These are phyloP conservation scores for Boletus tomentosulus DNA, from an alignment of 768 basidiomycete species.

Conservation along the genomic window DNA sequence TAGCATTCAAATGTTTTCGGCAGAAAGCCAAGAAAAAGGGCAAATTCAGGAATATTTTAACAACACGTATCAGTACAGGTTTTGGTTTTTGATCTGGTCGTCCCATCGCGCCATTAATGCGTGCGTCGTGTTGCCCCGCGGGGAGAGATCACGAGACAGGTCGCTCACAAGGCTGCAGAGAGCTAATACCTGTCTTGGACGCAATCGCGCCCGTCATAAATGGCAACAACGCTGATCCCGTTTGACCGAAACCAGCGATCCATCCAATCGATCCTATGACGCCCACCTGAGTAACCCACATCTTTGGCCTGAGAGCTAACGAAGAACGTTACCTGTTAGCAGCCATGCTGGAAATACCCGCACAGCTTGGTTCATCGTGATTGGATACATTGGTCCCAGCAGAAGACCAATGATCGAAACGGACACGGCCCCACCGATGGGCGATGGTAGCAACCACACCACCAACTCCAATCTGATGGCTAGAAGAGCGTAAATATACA, in stretches of 20 bases:
- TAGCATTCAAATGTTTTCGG: too few relatives aligned
- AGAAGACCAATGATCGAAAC: conserved; percentile 54
- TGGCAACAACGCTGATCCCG: conserved; percentile 67
- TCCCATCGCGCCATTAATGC: conserved; percentile 10
- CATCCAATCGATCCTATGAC: conserved; percentile 54
- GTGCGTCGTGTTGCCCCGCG: background rate
- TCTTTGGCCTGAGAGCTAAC: background rate
- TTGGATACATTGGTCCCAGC: conserved; percentile 50
- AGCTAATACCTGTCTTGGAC: conserved; percentile 48
- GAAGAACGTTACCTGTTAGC: conserved; percentile 38
- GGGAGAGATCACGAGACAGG: background rate
- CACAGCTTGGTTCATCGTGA: conserved; percentile 65
- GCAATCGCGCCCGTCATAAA: conserved; percentile 72
- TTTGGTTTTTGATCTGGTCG: too few relatives aligned
- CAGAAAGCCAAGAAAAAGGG: background rate
- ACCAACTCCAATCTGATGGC: conserved; percentile 53
- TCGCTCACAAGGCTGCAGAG: conserved; percentile 35
- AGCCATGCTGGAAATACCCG: conserved; percentile 69
- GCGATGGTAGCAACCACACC: conserved; percentile 53
- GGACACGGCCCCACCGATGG: conserved; percentile 51
- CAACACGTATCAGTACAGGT: background rate
- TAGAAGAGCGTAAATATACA: conserved; percentile 49
- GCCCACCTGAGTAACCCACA: background rate
- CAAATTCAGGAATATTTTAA: background rate
- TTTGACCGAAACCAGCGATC: conserved; percentile 66